Evolutionary conservation across 2,329 filamentous ascomycete genomes (phyloP).

Genomic region (Fusarium secorum): DNA sequence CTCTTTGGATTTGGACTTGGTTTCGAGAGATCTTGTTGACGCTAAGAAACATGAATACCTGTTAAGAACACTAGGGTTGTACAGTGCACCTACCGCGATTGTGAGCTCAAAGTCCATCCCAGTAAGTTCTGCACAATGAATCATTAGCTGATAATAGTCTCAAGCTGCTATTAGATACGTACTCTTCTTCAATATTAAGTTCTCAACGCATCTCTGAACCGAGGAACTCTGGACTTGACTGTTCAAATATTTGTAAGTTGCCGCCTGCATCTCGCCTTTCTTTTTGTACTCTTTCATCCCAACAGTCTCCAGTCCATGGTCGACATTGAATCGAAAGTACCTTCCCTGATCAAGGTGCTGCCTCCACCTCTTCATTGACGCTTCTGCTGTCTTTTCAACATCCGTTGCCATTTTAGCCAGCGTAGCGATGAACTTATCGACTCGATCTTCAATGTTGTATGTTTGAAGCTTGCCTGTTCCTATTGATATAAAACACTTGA

Average conservation of each 20-base stretch:
- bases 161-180: no score
- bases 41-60: background rate
- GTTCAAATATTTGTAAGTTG: background rate
- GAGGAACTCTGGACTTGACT: background rate
- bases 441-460: background rate
- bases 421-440: background rate
- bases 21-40: no score
- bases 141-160: no score
- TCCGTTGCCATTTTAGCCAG: background rate
- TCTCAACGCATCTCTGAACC: background rate
- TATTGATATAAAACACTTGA: background rate
- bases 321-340: background rate
- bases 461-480: background rate
- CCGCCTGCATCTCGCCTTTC: background rate
- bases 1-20: no score
- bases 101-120: background rate
- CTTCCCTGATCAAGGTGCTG: background rate
- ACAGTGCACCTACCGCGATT: background rate
- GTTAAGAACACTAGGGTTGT: no score
- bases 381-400: background rate
- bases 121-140: accelerated
- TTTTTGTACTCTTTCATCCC: background rate
- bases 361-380: background rate
- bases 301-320: background rate
- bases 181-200: background rate